Base-by-base conservation (phyloP, 106 monocot genomes). In the Narthecium ossifragum region DNA sequence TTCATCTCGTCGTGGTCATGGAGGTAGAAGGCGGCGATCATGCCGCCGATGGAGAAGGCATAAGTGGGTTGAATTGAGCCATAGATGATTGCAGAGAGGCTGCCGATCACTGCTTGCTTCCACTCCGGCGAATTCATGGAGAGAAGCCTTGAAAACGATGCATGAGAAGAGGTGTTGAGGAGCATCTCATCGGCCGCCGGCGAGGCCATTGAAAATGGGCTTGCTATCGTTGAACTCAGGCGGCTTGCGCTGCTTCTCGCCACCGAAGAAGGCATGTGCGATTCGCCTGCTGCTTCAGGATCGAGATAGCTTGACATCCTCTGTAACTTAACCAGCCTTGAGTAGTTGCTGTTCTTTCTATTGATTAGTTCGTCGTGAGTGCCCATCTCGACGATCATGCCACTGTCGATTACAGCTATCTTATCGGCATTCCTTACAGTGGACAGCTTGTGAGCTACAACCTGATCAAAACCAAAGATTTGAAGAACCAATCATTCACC, bases 371-470 rank as follows among this genome's bases (percentile, higher is more conserved):
- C 80, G 0, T 73, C 75, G 18, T 88, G 87, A 1, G 78, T 75
- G 30, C 92, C 91, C 1, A 83, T 62, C 69, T 91, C 91, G 10
- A 74, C 70, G 28, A 91, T 75, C 18, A 20, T 69, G 5, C 86
- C 80, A 4, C 52, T 9, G 47, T 83, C 71, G 0, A 83, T 52
- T 11, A 92, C 92, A 8, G 77, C 86, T 20, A 92, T 92, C 18
- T 74, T 65, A 50, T 92, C 84, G 12, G 92, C 92, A 25, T 72
- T 59, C 52, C 64, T 75, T 57, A 88, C 37, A 1, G 92, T 92
- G 6, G 84, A 88, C 22, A 92, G 81, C 53, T 81, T 83, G 73
- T 88, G 87, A 47, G 92, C 87, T 28, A 92, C 88, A 23, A 92
- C 84, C 92, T 92, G 69, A 54, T n/a, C n/a, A n/a, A n/a, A n/a